phyloP scores from a whole-genome alignment of 345 rosid species.

The Melaleuca alternifolia region DNA sequence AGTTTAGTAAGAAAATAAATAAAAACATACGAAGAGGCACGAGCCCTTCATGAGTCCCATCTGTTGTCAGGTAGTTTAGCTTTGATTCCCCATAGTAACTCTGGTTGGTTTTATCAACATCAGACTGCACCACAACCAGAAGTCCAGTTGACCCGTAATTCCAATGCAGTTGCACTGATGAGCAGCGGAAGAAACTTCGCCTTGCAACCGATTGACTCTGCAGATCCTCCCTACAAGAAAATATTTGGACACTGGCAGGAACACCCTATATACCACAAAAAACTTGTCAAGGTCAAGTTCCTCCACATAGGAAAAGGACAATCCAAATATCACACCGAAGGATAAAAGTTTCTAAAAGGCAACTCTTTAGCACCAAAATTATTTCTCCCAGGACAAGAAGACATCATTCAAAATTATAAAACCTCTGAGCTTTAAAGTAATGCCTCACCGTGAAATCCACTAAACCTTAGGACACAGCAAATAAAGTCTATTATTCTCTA shows the following conservation, averaged over 20 bases:
- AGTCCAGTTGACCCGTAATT: slow-evolving; percentile 84
- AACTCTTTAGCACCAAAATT: not conserved
- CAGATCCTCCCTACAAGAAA: slow-evolving; percentile 44
- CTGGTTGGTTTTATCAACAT: slow-evolving; percentile 94
- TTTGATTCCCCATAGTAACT: slow-evolving; percentile 95
- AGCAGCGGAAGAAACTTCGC: slow-evolving; percentile 78
- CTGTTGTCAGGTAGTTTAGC: slow-evolving; percentile 78
- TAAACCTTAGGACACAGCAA: not conserved
- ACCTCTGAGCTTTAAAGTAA: not conserved
- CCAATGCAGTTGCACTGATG: slow-evolving; percentile 81
- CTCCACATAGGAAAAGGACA: not conserved
- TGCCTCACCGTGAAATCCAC: not conserved
- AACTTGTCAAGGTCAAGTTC: not conserved
- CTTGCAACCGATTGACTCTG: slow-evolving; percentile 76
- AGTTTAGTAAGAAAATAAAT: not conserved
- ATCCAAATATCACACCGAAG: not conserved
- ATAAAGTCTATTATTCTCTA: not conserved
- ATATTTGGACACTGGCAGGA: slow-evolving; percentile 94
- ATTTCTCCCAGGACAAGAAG: not conserved
- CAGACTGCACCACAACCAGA: slow-evolving; percentile 71
- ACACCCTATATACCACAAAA: slow-evolving; percentile 39
- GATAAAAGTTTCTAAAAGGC: not conserved
- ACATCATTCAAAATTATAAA: not conserved
- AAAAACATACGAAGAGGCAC: slow-evolving; percentile 72
- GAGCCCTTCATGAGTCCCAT: slow-evolving; percentile 81